Conservation (phyloP, 140 eudicot species). For the Ambrosia hybrid region DNA sequence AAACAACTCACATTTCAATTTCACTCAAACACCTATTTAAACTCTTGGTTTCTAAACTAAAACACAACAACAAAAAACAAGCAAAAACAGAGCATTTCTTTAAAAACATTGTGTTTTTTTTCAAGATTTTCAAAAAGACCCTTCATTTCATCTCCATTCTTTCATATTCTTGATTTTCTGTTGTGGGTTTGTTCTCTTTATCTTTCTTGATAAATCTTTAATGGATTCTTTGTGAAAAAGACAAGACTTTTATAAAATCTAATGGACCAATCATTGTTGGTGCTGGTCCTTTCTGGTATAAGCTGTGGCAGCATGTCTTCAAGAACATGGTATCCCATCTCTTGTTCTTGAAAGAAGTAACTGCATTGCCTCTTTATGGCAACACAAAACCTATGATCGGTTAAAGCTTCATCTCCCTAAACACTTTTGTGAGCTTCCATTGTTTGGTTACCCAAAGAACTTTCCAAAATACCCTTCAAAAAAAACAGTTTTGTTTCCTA, state of each 20-base stretch:
- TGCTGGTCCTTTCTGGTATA: constrained; percentile 93
- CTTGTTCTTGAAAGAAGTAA: constrained; percentile 81
- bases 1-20: constrained; percentile 32
- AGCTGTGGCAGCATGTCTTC: constrained; percentile 81
- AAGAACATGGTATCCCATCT: constrained; percentile 54
- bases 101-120: constrained; percentile 17
- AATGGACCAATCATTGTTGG: constrained; percentile 88
- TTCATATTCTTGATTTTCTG: neutral
- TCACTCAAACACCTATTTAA: constrained; percentile 36
- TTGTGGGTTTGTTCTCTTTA: constrained; percentile 4
- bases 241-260: constrained; percentile 21
- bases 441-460: constrained; percentile 59
- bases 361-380: constrained; percentile 96
- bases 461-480: constrained; percentile 93
- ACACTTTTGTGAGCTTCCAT: constrained; percentile 78
- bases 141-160: neutral
- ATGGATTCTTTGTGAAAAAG: constrained; percentile 55
- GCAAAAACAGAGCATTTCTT: constrained; percentile 37
- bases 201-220: constrained; percentile 14
- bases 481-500: constrained; percentile 64
- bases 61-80: neutral
- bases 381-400: constrained; percentile 79
- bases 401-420: constrained; percentile 85
- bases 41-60: constrained; percentile 26
- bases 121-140: constrained; percentile 11